A percentile compares a stretch with the other conserved stretches of the same genome.
Evolutionary conservation across 2,329 filamentous ascomycete species (phyloP).

Genomic region (Capronia epimyces): DNA sequence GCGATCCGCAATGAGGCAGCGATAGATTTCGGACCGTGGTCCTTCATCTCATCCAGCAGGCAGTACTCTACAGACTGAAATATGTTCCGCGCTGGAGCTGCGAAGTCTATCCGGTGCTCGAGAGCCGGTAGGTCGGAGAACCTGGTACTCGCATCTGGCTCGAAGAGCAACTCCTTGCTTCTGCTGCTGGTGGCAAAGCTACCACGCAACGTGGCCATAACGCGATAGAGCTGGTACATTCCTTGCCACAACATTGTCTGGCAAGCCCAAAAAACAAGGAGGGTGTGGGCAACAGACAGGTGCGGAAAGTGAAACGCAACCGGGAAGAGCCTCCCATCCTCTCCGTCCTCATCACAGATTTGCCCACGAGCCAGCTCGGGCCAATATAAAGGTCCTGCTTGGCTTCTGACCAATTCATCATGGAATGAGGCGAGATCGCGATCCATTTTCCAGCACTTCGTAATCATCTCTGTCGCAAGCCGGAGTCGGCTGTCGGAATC

Average conservation of each 20-base stretch:
- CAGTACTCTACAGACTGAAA: conserved; percentile 36
- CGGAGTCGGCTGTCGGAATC: conserved; percentile 18
- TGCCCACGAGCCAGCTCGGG: conserved; percentile 24
- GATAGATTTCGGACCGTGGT: conserved; percentile 16
- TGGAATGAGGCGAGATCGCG: conserved; percentile 29
- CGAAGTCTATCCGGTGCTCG: conserved; percentile 29
- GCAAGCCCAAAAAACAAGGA: conserved; percentile 35
- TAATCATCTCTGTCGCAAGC: conserved; percentile 23
- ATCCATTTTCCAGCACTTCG: conserved; percentile 33
- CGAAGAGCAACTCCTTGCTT: conserved; percentile 2
- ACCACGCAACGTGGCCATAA: conserved; percentile 24
- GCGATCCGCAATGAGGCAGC: conserved; percentile 30
- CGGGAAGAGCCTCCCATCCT: conserved; percentile 30
- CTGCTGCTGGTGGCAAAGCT: conserved; percentile 1
- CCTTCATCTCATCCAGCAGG: conserved; percentile 27
- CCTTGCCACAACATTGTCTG: conserved; percentile 35
- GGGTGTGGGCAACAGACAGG: conserved; percentile 29
- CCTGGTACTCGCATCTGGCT: background rate
- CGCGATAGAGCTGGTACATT: conserved; percentile 32
- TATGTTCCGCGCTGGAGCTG: conserved; percentile 32
- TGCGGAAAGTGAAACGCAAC: conserved; percentile 32
- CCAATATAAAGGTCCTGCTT: conserved; percentile 33
- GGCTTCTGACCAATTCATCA: conserved; percentile 25
- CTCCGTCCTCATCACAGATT: conserved; percentile 8
- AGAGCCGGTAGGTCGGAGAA: conserved; percentile 28